A percentile compares a stretch with the other conserved stretches of the same genome.
These are phyloP conservation scores for Leishmania arabica DNA, from an alignment of 208 protist genomes.

Conservation along the genomic window DNA sequence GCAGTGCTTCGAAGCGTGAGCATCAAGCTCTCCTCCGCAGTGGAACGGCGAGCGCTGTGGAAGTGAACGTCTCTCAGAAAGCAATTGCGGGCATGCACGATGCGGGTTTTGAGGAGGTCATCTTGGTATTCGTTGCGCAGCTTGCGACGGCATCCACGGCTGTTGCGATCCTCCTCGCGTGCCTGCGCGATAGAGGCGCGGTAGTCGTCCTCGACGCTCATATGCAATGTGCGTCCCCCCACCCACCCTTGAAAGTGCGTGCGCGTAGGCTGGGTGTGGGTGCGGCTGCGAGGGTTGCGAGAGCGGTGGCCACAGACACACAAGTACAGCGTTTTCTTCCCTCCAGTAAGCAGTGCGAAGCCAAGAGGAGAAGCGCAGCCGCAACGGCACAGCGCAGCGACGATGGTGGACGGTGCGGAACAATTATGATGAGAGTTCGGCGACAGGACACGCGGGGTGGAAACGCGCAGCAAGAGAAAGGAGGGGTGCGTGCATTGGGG, in stretches of 20 bases:
- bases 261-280: neutral
- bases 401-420: neutral
- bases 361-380: neutral
- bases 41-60: slow-evolving; percentile 30
- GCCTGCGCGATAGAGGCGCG: slow-evolving; percentile 31
- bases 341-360: neutral
- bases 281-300: neutral
- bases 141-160: slow-evolving; percentile 32
- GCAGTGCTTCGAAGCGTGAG: slow-evolving; percentile 50
- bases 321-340: neutral
- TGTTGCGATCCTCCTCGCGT: slow-evolving; percentile 40
- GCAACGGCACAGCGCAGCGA: neutral
- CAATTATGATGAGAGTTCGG: neutral
- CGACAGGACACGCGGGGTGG: neutral
- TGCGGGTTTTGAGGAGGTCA: slow-evolving; percentile 14
- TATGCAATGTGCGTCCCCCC: neutral
- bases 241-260: neutral
- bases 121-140: slow-evolving; percentile 63
- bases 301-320: neutral
- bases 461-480: neutral
- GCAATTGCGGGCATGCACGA: slow-evolving; percentile 14
- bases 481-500: neutral
- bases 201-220: slow-evolving; percentile 43
- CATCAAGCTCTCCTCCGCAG: slow-evolving; percentile 59
- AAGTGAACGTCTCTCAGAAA: slow-evolving; percentile 34